Evolutionary conservation across 805 yeast species (phyloP).

Genomic region (Candida gorgasii): DNA sequence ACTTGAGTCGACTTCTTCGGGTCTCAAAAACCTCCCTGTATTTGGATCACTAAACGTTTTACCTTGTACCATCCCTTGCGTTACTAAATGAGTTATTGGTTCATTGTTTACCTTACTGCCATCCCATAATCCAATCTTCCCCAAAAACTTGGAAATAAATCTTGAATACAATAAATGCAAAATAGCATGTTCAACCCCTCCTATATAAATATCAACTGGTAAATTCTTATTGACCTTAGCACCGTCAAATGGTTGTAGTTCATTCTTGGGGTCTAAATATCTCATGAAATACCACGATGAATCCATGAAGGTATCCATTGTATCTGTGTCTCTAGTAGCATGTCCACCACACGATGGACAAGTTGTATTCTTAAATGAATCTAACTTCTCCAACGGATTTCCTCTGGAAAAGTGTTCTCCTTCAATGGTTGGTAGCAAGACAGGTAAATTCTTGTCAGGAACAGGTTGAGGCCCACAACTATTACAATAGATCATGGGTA

Average conservation of each 20-base stretch:
- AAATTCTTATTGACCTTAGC: constrained; percentile 31
- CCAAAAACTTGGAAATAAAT: constrained; percentile 78
- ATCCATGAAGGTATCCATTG: constrained; percentile 98
- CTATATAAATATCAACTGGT: constrained; percentile 90
- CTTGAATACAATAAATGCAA: constrained; percentile 85
- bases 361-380: constrained; percentile 65
- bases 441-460: constrained; percentile 85
- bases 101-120: constrained; percentile 63
- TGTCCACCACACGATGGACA: constrained; percentile 81
- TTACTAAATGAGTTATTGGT: constrained; percentile 76
- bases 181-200: constrained; percentile 97
- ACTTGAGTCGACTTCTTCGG: constrained; percentile 62
- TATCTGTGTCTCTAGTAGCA: constrained; percentile 83
- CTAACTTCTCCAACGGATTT: constrained; percentile 54
- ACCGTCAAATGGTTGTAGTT: constrained; percentile 48
- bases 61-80: constrained; percentile 99
- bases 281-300: constrained; percentile 96
- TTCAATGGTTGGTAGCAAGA: constrained; percentile 64
- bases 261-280: constrained; percentile 72
- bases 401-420: constrained; percentile 66
- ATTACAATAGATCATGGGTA: constrained; percentile 88
- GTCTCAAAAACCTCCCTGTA: constrained; percentile 74
- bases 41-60: constrained; percentile 73
- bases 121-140: constrained; percentile 66
- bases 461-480: constrained; percentile 90